Base-by-base conservation (phyloP, 1,284 basidiomycete species). In the Caloboletus firmus region DNA sequence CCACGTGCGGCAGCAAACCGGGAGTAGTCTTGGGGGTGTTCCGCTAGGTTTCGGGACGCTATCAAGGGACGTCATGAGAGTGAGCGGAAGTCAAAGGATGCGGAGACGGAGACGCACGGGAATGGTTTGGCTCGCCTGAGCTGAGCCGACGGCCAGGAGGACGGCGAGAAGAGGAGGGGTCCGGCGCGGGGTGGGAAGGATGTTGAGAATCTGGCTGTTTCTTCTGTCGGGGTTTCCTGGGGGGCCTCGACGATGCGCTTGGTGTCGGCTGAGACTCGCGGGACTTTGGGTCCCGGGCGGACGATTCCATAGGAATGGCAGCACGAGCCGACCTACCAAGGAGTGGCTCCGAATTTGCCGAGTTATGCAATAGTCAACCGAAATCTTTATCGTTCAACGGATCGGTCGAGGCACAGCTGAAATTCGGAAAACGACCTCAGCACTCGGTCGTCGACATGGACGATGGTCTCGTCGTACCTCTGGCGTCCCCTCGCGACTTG, bases 141-240 rank as follows among this genome's bases (percentile, higher is more conserved):
- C 66, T 72, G 60, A 58, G 63, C 63, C 63, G 65, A 60, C 59
- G 64, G 56, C 51, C 61, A 54, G 68, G 45, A 26, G 56, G 58
- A 46, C 60, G 69, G 56, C 58, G 57, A 55, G 62, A 53, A 55
- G 59, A 59, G 43, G 60, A 51, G 49, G 61, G 35, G 55, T 58
- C 60, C 50, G 65, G 57, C 26, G 59, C 52, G 48, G 60, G 51
- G 34, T 55, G 51, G 12, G 58, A 50, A 57, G 52, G 42, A 11
- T 63, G 59, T 37, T 64, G 55, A 55, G 64, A 51, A 42, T 74
- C 70, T 65, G 74, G 62, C 58, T 61, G 72, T 68, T 76, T 82
- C 63, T 71, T 75, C 61, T 80, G 78, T 74, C 81, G 81, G 49
- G 68, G 60, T 65, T 76, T 82, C 66, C 72, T 81, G 7, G 62